Conservation (phyloP, 805 yeast genomes). For the Metschnikowia aberdeeniae region DNA sequence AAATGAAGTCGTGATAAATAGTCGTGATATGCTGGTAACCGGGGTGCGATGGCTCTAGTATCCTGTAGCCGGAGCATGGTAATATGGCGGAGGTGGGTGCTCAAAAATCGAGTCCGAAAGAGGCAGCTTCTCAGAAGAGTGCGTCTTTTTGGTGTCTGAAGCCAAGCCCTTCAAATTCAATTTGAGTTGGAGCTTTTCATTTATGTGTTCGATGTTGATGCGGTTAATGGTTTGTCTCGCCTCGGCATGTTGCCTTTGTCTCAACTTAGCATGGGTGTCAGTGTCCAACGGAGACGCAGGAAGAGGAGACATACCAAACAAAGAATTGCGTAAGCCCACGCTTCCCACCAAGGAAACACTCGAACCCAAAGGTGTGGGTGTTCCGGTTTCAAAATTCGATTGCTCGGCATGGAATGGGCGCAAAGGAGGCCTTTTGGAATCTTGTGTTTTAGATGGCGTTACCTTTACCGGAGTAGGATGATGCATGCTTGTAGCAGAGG, state of each 20-base stretch:
- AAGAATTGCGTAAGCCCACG: constrained; percentile 39
- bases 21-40: neutral
- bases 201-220: constrained; percentile 29
- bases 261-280: constrained; percentile 8
- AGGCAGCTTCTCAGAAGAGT: neutral
- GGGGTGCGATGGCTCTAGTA: constrained; percentile 1
- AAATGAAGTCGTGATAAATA: constrained; percentile 3
- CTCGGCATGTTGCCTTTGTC: constrained; percentile 11
- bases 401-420: constrained; percentile 3
- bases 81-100: constrained; percentile 19
- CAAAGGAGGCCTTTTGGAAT: constrained; percentile 8
- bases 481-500: constrained; percentile 2
- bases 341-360: constrained; percentile 26
- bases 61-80: constrained; percentile 15
- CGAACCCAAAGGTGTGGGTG: constrained; percentile 16
- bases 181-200: constrained; percentile 19
- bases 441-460: neutral
- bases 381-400: neutral
- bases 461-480: constrained; percentile 17
- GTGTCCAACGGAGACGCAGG: constrained; percentile 28
- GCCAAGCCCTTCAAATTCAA: constrained; percentile 3
- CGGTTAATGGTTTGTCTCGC: constrained; percentile 26
- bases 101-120: constrained; percentile 7
- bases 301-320: constrained; percentile 27
- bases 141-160: constrained; percentile 1